These are phyloP conservation scores for Angophora floribunda DNA, from an alignment of 345 rosid genomes.

Conservation along the genomic window DNA sequence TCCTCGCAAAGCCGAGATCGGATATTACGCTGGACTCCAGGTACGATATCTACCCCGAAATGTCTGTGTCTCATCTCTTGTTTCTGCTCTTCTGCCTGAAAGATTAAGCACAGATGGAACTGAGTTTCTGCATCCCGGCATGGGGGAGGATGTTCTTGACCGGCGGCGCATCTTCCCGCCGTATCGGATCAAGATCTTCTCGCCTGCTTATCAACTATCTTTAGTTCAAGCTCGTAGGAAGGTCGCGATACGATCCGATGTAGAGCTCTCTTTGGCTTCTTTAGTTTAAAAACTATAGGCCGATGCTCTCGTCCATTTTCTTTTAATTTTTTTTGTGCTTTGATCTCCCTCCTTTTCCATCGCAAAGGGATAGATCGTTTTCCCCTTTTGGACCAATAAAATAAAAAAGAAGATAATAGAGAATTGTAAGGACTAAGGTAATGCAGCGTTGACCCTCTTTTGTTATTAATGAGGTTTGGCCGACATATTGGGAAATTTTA, in stretches of 20 bases:
- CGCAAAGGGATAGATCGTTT: not conserved
- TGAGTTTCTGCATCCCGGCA: not conserved
- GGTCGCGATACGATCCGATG: not conserved
- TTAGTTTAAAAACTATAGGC: not conserved
- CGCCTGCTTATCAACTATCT: not conserved
- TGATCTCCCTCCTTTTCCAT: not conserved
- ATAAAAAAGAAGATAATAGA: not conserved
- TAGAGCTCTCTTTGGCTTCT: not conserved
- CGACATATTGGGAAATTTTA: too few species aligned
- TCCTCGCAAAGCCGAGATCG: not conserved
- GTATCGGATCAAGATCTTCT: not conserved
- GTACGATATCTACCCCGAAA: not conserved
- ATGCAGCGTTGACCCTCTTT: not conserved
- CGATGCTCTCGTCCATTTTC: not conserved
- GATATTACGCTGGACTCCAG: not conserved
- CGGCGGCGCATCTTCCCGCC: not conserved
- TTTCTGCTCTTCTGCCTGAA: not conserved
- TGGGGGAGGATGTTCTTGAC: not conserved
- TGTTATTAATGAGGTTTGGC: not conserved
- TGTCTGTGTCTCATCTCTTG: not conserved
- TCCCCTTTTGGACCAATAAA: not conserved
- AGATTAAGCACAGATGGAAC: not conserved
- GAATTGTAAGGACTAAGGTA: not conserved
- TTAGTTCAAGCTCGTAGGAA: not conserved
- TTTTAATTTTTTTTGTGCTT: not conserved